A percentile compares a stretch with the other conserved stretches of the same genome.
Conservation (phyloP, 305 asterid genomes). For the Ajuga reptans region DNA sequence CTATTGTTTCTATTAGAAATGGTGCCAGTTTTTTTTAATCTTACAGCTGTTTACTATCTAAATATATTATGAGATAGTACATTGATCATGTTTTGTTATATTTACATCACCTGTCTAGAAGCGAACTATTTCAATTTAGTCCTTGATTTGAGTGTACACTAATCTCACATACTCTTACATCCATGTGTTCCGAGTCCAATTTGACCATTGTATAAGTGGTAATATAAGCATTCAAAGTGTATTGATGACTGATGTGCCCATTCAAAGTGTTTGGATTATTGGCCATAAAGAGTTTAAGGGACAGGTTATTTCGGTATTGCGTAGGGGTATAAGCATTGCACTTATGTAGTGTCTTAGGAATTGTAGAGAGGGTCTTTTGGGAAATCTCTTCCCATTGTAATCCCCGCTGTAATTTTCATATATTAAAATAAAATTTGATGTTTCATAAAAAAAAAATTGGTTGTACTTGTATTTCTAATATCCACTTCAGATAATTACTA, state of each 20-base stretch:
- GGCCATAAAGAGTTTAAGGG: too few relatives aligned
- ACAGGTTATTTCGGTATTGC: too few relatives aligned
- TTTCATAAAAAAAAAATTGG: too few relatives aligned
- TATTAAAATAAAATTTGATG: too few relatives aligned
- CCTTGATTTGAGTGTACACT: conserved; percentile 5
- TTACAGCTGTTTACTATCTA: background rate
- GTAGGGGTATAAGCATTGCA: too few relatives aligned
- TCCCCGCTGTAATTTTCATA: too few relatives aligned
- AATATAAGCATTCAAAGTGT: background rate
- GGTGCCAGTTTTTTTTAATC: background rate
- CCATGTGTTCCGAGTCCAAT: background rate
- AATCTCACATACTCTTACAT: background rate
- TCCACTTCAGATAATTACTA: background rate
- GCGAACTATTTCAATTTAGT: background rate
- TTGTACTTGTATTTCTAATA: background rate
- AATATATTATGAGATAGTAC: background rate
- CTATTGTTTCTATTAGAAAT: background rate
- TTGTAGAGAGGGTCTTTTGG: too few relatives aligned
- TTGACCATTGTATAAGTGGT: background rate
- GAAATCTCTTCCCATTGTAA: too few relatives aligned
- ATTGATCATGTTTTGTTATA: background rate
- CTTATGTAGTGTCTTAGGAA: too few relatives aligned
- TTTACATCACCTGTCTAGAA: background rate
- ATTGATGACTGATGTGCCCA: background rate
- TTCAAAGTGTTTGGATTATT: too few relatives aligned